Percentiles rank a stretch among this genome's conserved stretches.
phyloP scores from a whole-genome alignment of 768 basidiomycete genomes.

The Psilocybe azurescens region DNA sequence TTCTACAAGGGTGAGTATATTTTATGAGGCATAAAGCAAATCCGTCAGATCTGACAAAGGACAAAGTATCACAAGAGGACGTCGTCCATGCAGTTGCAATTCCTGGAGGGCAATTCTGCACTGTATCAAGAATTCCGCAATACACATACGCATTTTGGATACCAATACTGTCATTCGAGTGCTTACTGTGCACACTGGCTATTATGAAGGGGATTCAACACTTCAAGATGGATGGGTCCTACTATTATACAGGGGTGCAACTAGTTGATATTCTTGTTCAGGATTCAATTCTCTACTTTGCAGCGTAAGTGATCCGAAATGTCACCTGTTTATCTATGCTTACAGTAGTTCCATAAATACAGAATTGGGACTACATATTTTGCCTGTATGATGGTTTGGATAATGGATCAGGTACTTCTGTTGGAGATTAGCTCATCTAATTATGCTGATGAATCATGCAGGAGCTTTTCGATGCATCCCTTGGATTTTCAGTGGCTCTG shows the following conservation, averaged over 20 bases:
- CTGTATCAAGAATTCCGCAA: too few species aligned
- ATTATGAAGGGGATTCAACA: not conserved
- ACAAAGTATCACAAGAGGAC: not conserved
- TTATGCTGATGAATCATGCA: too few species aligned
- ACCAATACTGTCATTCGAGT: not conserved
- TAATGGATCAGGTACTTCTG: not conserved
- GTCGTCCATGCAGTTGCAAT: not conserved
- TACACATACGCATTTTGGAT: slow-evolving; percentile 1
- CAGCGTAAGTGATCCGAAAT: not conserved
- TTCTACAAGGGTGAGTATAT: not conserved
- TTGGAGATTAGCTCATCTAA: too few species aligned
- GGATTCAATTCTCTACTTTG: not conserved
- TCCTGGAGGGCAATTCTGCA: not conserved
- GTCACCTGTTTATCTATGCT: too few species aligned
- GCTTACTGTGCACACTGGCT: not conserved
- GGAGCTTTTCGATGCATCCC: too few species aligned
- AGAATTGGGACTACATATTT: not conserved
- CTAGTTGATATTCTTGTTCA: not conserved
- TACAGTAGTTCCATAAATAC: not conserved
- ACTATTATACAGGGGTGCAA: too few species aligned
- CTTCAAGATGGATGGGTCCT: too few species aligned
- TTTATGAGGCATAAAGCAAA: too few species aligned
- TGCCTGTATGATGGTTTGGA: not conserved
- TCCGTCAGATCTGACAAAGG: not conserved
- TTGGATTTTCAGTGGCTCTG: too few species aligned